A percentile compares a stretch with the other conserved stretches of the same genome.
phyloP scores from a whole-genome alignment of 305 asterid genomes.

The Rubia balearica region DNA sequence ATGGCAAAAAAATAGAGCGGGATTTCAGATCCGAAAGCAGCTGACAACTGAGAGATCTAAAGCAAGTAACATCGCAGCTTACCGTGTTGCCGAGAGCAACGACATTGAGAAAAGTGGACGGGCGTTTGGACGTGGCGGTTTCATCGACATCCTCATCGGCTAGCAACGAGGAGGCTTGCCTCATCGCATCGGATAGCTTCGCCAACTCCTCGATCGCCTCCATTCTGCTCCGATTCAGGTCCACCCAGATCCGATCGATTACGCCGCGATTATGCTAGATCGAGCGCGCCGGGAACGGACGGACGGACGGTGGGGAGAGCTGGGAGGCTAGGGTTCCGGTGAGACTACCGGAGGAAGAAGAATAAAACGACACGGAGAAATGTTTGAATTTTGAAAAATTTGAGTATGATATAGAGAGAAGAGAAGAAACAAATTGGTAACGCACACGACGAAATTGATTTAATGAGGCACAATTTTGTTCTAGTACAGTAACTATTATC shows the following conservation, averaged over 20 bases:
- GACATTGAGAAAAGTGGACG: slow-evolving; percentile 88
- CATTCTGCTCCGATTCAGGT: slow-evolving; percentile 38
- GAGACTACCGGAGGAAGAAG: slow-evolving; percentile 17
- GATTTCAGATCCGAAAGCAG: slow-evolving; percentile 14
- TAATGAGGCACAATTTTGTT: background rate
- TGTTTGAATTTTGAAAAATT: slow-evolving; percentile 18
- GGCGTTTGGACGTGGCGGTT: slow-evolving; percentile 55
- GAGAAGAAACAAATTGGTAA: background rate
- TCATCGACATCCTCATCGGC: slow-evolving; percentile 94
- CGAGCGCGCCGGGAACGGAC: slow-evolving; percentile 9
- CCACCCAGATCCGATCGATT: slow-evolving; percentile 39
- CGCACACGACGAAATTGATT: background rate
- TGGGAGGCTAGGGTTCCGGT: slow-evolving; percentile 21
- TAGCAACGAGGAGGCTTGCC: slow-evolving; percentile 84
- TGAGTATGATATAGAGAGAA: slow-evolving; percentile 6
- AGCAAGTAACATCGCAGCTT: slow-evolving; percentile 19
- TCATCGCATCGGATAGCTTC: slow-evolving; percentile 87
- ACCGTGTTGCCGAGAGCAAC: slow-evolving; percentile 96
- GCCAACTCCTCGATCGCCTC: slow-evolving; percentile 89
- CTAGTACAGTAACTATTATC: background rate
- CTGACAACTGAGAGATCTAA: slow-evolving; percentile 14
- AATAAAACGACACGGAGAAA: background rate
- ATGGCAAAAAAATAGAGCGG: background rate
- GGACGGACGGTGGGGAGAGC: slow-evolving; percentile 1
- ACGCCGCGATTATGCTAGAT: slow-evolving; percentile 17